A percentile compares a stretch with the other conserved stretches of the same genome.
Evolutionary conservation across 2,329 filamentous ascomycete species (phyloP).

Genomic region (Aureobasidium leucospermi): DNA sequence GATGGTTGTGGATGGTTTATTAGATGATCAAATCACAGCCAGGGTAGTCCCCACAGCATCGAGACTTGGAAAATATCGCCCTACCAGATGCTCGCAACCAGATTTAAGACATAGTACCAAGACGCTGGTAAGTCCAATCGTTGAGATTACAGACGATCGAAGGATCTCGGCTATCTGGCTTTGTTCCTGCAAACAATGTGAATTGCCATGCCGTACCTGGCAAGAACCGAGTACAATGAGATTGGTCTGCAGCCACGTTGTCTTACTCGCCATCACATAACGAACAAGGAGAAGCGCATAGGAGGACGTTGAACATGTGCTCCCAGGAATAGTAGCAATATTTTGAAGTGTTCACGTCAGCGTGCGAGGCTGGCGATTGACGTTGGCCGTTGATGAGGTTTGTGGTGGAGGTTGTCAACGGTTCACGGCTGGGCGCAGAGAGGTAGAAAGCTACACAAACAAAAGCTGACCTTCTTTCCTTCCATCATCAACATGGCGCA

Average conservation of each 20-base stretch:
- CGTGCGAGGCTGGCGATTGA: background rate
- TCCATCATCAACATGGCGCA: background rate
- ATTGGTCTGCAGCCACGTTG: background rate
- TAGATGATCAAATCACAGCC: background rate
- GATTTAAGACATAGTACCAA: too few relatives aligned
- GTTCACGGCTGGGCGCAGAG: background rate
- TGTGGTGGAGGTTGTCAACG: background rate
- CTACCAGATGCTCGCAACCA: too few relatives aligned
- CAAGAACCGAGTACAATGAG: background rate
- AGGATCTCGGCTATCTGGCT: too few relatives aligned
- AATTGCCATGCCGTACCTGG: background rate
- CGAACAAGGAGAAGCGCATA: background rate
- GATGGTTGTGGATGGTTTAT: too few relatives aligned
- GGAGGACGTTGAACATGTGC: background rate
- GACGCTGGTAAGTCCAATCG: too few relatives aligned
- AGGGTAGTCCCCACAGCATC: background rate
- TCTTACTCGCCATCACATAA: background rate
- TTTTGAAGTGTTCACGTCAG: background rate
- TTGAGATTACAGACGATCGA: too few relatives aligned
- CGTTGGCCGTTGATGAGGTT: constrained; percentile 1
- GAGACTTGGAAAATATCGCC: too few relatives aligned
- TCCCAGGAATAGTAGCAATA: background rate
- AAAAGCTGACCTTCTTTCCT: background rate
- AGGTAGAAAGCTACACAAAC: background rate
- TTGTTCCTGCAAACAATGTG: background rate